Conservation (phyloP, 495 filamentous ascomycete species). For the Echria macrotheca region DNA sequence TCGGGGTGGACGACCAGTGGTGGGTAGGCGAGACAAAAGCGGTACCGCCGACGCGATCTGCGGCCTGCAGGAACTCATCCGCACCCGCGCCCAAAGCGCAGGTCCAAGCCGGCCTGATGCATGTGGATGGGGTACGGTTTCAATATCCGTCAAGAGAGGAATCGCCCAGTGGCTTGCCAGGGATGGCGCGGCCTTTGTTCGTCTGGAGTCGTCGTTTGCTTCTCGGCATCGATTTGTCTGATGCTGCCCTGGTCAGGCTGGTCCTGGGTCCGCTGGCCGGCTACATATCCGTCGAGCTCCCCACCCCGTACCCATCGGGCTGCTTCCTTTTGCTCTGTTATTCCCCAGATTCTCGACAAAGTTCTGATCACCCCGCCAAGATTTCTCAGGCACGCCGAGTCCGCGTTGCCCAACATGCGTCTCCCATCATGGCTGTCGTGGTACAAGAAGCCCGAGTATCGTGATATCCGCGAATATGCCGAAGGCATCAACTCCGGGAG, state of each 20-base stretch:
- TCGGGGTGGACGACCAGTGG: not conserved
- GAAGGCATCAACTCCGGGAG: constrained; percentile 20
- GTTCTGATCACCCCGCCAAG: too few relatives aligned
- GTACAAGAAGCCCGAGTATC: constrained; percentile 43
- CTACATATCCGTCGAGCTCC: constrained; percentile 1
- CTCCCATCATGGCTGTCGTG: constrained; percentile 32
- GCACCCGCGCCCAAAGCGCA: constrained; percentile 7
- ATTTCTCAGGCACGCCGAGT: too few relatives aligned
- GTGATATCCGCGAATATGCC: constrained; percentile 36
- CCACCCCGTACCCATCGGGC: not conserved
- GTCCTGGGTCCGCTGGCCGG: not conserved
- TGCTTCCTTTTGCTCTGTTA: constrained; percentile 2
- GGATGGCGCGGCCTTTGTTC: not conserved
- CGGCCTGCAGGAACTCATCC: constrained; percentile 7
- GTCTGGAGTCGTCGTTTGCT: too few relatives aligned
- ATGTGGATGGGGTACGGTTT: constrained; percentile 8
- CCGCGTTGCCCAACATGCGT: constrained; percentile 19
- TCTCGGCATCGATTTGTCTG: not conserved
- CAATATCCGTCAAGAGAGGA: constrained; percentile 1
- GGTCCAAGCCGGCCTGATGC: constrained; percentile 4
- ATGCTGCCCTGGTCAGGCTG: not conserved
- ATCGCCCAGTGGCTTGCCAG: not conserved
- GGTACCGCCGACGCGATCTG: constrained; percentile 2
- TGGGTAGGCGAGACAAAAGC: not conserved
- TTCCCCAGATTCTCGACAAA: too few relatives aligned